phyloP scores from a whole-genome alignment of 352 stramenopile genomes.

The Pythium dissimile region DNA sequence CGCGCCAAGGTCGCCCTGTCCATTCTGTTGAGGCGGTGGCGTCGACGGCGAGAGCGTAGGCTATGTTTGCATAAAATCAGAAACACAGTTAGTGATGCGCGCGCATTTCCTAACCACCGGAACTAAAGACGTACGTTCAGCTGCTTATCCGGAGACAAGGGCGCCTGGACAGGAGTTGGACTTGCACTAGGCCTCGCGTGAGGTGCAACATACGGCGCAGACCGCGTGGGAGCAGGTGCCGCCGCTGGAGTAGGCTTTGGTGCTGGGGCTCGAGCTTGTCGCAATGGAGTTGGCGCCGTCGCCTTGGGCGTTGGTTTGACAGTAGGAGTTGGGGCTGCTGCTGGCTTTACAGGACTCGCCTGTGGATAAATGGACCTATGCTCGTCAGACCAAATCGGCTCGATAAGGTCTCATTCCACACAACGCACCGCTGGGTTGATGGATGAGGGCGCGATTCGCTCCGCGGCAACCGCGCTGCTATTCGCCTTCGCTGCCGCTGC shows the following conservation, averaged over 20 bases:
- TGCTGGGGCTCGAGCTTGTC: neutral
- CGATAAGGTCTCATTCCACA: neutral
- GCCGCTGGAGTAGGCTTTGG: neutral
- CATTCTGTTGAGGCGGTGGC: slow-evolving; percentile 4
- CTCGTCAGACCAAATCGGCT: no score
- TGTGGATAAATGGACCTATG: no score
- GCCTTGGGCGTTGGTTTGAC: neutral
- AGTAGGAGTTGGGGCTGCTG: no score
- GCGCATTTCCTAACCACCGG: no score
- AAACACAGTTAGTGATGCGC: no score
- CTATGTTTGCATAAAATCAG: no score
- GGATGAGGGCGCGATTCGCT: neutral
- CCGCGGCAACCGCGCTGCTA: neutral
- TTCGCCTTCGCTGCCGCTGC: slow-evolving; percentile 7
- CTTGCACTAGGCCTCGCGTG: neutral
- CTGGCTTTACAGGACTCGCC: no score
- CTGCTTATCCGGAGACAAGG: slow-evolving; percentile 1
- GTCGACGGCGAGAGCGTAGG: no score
- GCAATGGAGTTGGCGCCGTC: neutral
- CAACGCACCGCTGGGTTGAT: neutral
- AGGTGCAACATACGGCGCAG: slow-evolving; percentile 6
- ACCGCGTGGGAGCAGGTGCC: neutral
- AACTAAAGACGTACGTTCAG: neutral
- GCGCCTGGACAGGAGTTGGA: neutral
- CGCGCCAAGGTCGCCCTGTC: slow-evolving; percentile 29